phyloP scores from a whole-genome alignment of 352 stramenopile genomes.

The Discostella stelligera region DNA sequence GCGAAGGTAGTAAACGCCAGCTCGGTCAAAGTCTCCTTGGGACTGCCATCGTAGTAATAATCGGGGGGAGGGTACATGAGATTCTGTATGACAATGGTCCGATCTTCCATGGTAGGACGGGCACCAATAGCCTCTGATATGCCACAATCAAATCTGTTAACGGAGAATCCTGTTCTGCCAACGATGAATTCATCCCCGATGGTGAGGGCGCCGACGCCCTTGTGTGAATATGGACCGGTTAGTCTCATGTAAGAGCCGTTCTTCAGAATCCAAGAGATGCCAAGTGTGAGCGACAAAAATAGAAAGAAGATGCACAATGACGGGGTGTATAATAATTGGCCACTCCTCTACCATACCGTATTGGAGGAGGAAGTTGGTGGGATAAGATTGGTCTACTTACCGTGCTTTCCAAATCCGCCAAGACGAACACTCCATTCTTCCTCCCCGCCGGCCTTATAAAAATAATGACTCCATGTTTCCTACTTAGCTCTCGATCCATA shows the following conservation, averaged over 20 bases:
- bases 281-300: slow-evolving; percentile 8
- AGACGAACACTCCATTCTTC: slow-evolving; percentile 59
- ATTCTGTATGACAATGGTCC: slow-evolving; percentile 91
- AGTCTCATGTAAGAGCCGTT: slow-evolving; percentile 95
- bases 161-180: slow-evolving; percentile 92
- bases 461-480: slow-evolving; percentile 91
- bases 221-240: slow-evolving; percentile 87
- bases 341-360: too few relatives aligned
- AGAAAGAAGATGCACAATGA: background rate
- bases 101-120: slow-evolving; percentile 94
- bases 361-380: slow-evolving; percentile 3
- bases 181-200: slow-evolving; percentile 95
- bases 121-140: slow-evolving; percentile 91
- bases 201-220: slow-evolving; percentile 88
- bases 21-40: slow-evolving; percentile 72
- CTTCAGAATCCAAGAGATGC: slow-evolving; percentile 26
- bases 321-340: too few relatives aligned
- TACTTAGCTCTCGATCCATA: slow-evolving; percentile 92
- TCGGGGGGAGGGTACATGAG: slow-evolving; percentile 72
- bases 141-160: slow-evolving; percentile 96
- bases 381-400: slow-evolving; percentile 51
- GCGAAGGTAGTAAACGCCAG: slow-evolving; percentile 88
- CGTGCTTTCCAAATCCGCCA: slow-evolving; percentile 79
- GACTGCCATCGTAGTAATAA: slow-evolving; percentile 85
- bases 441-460: slow-evolving; percentile 69